Conservation (phyloP, 805 yeast species). For the Alloascoidea hylecoeti region DNA sequence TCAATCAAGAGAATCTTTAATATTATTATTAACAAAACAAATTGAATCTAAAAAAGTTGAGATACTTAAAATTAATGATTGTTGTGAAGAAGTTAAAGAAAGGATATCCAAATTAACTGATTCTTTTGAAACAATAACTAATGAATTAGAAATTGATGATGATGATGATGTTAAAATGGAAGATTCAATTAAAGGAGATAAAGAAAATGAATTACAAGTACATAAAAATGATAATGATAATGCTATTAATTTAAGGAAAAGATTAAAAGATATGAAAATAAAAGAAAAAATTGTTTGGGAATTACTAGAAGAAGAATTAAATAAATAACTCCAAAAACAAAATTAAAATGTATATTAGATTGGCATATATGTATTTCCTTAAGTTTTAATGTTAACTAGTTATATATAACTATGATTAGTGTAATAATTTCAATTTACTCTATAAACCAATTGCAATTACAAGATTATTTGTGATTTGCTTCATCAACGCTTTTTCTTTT, state of each 20-base stretch:
- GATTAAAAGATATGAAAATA: too few relatives aligned
- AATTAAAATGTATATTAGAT: background rate
- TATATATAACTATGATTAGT: too few relatives aligned
- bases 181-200: background rate
- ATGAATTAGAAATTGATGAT: background rate
- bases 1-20: slow-evolving; percentile 83
- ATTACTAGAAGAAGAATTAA: background rate
- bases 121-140: slow-evolving; percentile 8
- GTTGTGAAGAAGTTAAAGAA: slow-evolving; percentile 25
- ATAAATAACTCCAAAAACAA: background rate
- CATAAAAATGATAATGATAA: background rate
- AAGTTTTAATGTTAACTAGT: too few relatives aligned
- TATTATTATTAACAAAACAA: slow-evolving; percentile 57
- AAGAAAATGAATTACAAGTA: background rate
- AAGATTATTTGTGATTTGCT: too few relatives aligned
- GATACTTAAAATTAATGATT: slow-evolving; percentile 19
- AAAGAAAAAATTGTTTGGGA: slow-evolving; percentile 1
- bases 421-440: too few relatives aligned
- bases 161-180: background rate
- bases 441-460: too few relatives aligned
- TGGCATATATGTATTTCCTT: too few relatives aligned
- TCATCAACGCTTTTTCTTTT: too few relatives aligned
- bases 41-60: slow-evolving; percentile 20
- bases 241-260: background rate
- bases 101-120: slow-evolving; percentile 21